Base-by-base conservation (phyloP, 768 basidiomycete genomes). In the Psilocybe tampanensis region DNA sequence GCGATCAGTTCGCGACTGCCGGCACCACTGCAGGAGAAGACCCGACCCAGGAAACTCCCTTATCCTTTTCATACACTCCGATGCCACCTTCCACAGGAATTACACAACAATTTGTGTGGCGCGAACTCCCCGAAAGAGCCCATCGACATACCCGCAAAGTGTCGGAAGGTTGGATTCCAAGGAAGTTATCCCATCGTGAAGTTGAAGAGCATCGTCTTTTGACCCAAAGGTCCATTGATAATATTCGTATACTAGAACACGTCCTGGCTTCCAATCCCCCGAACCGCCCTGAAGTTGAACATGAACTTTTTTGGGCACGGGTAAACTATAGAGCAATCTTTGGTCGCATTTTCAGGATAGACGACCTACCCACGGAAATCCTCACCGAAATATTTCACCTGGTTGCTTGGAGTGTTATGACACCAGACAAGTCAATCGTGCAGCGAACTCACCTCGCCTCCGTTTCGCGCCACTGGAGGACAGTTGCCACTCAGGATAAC, bases 351-450 rank as follows among this genome's bases (percentile, higher is more conserved):
- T 88, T 89, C 68, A 80, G 80, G 43, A 72, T 90, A 59, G 82
- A 81, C 69, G 77, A 84, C 32, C 76, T 90, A 3, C 90, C 89
- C 2, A 67, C 75, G 26, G 90, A 92, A 66, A 84, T 91, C 54
- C 71, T 90, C 57, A 72, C 70, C 70, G 79, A 83, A 56, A 86
- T 92, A 61, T 82, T 91, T 62, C 86, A 82, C 56, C 74, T 74
- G 62, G 78, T 84, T 34, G 76, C 76, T 39, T 88, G 84, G 86
- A 78, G 81, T n/a, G 64, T 75, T 19, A 59, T 62, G 42, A 63
- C 73, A 42, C 73, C 78, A 15, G 54, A 60, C 5, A 60, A 66
- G 21, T 75, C 76, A 11, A 70, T 80, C 18, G 53, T 59, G 8
- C 65, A 59, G 54, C 84, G 86, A 47, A 65, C 85, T 32, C 66